Percentiles rank a stretch among this genome's conserved stretches.
These are phyloP conservation scores for Fusarium falciforme DNA, from an alignment of 2,329 filamentous ascomycete species.

Conservation along the genomic window DNA sequence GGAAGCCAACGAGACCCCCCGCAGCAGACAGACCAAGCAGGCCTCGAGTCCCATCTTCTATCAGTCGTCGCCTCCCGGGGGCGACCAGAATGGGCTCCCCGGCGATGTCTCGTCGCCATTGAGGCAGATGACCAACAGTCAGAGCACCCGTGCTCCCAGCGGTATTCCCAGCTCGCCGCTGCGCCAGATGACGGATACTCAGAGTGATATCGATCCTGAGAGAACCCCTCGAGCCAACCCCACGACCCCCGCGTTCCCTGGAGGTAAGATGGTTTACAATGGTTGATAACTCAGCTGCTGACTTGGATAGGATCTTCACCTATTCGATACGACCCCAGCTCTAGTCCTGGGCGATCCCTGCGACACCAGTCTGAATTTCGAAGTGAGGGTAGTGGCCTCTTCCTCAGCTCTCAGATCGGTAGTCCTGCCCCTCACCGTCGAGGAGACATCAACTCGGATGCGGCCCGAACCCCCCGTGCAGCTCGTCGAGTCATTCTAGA, in stretches of 20 bases:
- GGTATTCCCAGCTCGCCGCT: constrained; percentile 68
- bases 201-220: constrained; percentile 65
- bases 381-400: constrained; percentile 88
- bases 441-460: constrained; percentile 88
- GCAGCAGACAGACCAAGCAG: constrained; percentile 60
- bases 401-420: constrained; percentile 74
- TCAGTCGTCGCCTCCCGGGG: constrained; percentile 60
- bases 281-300: background rate
- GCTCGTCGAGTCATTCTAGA: constrained; percentile 69
- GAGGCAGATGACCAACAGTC: constrained; percentile 67
- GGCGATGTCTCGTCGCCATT: constrained; percentile 64
- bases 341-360: constrained; percentile 78
- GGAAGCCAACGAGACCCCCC: constrained; percentile 56
- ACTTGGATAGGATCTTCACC: constrained; percentile 82
- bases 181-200: constrained; percentile 68
- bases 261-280: constrained; percentile 63
- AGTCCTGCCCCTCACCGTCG: constrained; percentile 69
- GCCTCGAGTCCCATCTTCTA: constrained; percentile 87
- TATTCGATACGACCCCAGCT: constrained; percentile 90
- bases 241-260: constrained; percentile 63
- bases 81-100: constrained; percentile 44
- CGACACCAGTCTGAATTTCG: constrained; percentile 76
- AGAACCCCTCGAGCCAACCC: constrained; percentile 73
- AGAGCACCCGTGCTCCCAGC: constrained; percentile 57
- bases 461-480: constrained; percentile 66